These are phyloP conservation scores for Cercophora samala DNA, from an alignment of 495 filamentous ascomycete genomes.

Conservation along the genomic window DNA sequence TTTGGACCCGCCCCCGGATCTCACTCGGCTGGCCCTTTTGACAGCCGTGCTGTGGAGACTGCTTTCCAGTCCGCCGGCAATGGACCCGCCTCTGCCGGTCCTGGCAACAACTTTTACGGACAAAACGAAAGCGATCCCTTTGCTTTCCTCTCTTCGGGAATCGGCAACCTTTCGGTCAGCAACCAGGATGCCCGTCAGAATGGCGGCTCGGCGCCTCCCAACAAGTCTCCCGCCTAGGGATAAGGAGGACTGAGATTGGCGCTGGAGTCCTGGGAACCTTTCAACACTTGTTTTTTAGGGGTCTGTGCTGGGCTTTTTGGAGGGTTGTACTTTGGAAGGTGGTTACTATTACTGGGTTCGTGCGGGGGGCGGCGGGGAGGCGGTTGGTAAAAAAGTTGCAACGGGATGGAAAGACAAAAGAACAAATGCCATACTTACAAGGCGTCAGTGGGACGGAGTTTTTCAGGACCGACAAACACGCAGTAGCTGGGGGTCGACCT, in stretches of 20 bases:
- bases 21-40: constrained; percentile 84
- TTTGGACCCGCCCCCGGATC: constrained; percentile 67
- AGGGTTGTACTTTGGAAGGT: constrained; percentile 19
- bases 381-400: constrained; percentile 33
- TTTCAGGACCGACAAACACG: constrained; percentile 36
- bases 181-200: constrained; percentile 82
- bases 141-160: constrained; percentile 79
- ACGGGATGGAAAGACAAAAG: constrained; percentile 49
- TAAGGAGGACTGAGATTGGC: constrained; percentile 36
- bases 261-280: constrained; percentile 32
- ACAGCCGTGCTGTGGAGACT: constrained; percentile 87
- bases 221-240: constrained; percentile 61
- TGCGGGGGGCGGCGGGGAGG: constrained; percentile 19
- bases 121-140: constrained; percentile 74
- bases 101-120: constrained; percentile 58
- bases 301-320: constrained; percentile 35
- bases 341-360: constrained; percentile 27
- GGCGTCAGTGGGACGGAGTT: constrained; percentile 34
- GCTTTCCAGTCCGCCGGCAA: constrained; percentile 85
- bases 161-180: constrained; percentile 76
- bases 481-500: constrained; percentile 21
- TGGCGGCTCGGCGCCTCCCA: constrained; percentile 57
- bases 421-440: constrained; percentile 35
- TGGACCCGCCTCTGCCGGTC: constrained; percentile 62
- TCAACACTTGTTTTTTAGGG: constrained; percentile 32